Evolutionary conservation across 225 moss, liverwort and hornwort species (phyloP), one percentile per base, ranked within the genome.

Genomic region (Polytrichum commune): DNA sequence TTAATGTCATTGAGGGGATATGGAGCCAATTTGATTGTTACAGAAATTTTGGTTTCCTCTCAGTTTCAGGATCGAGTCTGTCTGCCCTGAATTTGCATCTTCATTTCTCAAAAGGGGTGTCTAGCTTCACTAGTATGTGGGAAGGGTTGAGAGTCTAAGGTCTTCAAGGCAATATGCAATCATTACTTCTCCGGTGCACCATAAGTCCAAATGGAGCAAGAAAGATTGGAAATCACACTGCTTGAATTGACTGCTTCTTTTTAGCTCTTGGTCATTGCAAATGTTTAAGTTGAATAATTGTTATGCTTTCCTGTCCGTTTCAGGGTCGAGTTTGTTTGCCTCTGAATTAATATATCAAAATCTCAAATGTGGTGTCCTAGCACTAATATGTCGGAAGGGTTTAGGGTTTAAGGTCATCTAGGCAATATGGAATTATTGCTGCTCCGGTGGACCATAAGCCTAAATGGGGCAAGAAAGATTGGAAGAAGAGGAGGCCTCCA

Each of bases 391-490:
- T 46, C 5, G 58, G 6, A 58, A 58, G 71, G 76, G 68, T 76
- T 63, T 27, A 87, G 84, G 84, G 74, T 66, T 68, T 76, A 74
- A 78, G 79, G 46, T 61, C 73, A 16, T 75, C 77, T 30, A 75
- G 83, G 70, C 65, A 77, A 5, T 68, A 73, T 18, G 56, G 74
- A 63, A 69, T 56, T n/a, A 23, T 32, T 46, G 28, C 79, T 0
- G 65, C 68, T 29, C 68, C 71, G 24, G 4, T 68, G 7, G 71
- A 78, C 56, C 57, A 33, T 56, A 73, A 65, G 53, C 9, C 46
- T 4, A 75, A 18, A 8, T 79, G 79, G 35, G 56, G 32, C 25
- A 69, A 10, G 10, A 9, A 6, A 19, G 84, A 88, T n/a, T 27
- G 18, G 10, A 70, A 66, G 27, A 78, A 69, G 20, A 79, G 63